Base-by-base conservation (phyloP, 352 stramenopile genomes). In the Blastocystis sp. region DNA sequence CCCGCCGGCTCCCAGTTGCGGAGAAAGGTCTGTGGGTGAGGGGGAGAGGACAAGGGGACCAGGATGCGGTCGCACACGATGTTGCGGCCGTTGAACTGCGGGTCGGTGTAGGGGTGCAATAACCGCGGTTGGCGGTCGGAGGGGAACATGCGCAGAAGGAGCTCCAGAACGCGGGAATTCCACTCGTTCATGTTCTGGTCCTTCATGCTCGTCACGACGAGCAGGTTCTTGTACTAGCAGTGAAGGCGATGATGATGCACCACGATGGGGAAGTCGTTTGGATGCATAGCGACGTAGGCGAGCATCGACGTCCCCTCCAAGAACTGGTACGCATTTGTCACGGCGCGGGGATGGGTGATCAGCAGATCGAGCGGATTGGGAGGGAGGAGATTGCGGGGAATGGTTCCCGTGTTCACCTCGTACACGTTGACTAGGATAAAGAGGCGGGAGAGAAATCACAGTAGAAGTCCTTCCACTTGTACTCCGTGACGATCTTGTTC, bases 401-500 rank as follows among this genome's bases (percentile, higher is more conserved):
- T 77, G 5, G 67, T 77, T 28, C 52, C 19, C 67, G 4, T 19
- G n/a, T 60, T 9, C 4, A 77, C 19, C 28, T 77, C 52, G 38
- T 61, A 56, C 3, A 43, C 3, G 52, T 77, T 77, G 48, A 77
- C 67, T 77, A 77, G 23, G 23, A 17, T 77, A 40, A 56, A 77
- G n/a, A 48, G 11, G 10, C 14, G 52, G 7, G 10, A 56, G 17
- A 40, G 28, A 17, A 56, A 56, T 11, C 60, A 77, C 67, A 77
- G 21, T 77, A 77, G 43, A 77, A 77, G 23, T 77, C 67, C 52
- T 77, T 77, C 67, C 67, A 77, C 48, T 77, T 77, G 67, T 77
- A 41, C 21, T 77, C 43, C 4, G 23, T 77, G 21, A 77, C 10
- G 52, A 77, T 38, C 40, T 56, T 23, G n/a, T 56, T 77, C 40